A percentile compares a stretch with the other conserved stretches of the same genome.
Evolutionary conservation across 352 stramenopile species (phyloP).

Genomic region (Phytophthora brassicae): DNA sequence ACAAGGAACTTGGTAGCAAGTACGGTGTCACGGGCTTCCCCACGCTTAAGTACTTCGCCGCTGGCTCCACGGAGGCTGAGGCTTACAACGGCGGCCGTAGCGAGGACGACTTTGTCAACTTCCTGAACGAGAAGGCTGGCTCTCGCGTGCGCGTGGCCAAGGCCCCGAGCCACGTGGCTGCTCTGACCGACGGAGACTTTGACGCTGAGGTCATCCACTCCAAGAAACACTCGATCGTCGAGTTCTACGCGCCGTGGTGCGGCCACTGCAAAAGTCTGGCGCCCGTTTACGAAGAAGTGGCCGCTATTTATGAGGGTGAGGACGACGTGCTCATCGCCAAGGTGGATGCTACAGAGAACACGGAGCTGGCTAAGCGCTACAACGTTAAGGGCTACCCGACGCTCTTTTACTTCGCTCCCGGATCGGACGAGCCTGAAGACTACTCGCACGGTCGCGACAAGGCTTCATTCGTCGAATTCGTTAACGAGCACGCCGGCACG

Average conservation of each 20-base stretch:
- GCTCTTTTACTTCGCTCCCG: constrained; percentile 90
- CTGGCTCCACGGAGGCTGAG: constrained; percentile 74
- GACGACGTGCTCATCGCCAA: constrained; percentile 84
- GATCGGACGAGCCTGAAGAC: constrained; percentile 78
- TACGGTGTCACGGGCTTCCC: constrained; percentile 92
- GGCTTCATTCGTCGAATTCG: constrained; percentile 84
- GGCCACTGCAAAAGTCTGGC: constrained; percentile 93
- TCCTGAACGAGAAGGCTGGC: constrained; percentile 79
- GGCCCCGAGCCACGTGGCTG: constrained; percentile 63
- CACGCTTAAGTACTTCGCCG: constrained; percentile 92
- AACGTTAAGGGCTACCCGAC: constrained; percentile 91
- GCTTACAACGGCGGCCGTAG: constrained; percentile 86
- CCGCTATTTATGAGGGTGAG: constrained; percentile 70
- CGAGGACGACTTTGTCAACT: constrained; percentile 80
- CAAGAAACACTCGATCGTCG: constrained; percentile 88
- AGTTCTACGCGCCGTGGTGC: constrained; percentile 95
- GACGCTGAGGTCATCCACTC: constrained; percentile 78
- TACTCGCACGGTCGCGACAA: constrained; percentile 87
- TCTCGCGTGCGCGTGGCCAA: constrained; percentile 73
- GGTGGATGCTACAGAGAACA: constrained; percentile 75
- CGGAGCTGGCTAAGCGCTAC: constrained; percentile 68
- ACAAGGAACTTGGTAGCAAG: constrained; percentile 80
- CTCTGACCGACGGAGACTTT: constrained; percentile 68
- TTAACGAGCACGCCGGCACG: constrained; percentile 91
- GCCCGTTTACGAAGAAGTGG: constrained; percentile 88